Percentiles rank a stretch among this genome's conserved stretches.
Evolutionary conservation across 2,329 filamentous ascomycete genomes (phyloP).

Genomic region (Botrytis cinerea): DNA sequence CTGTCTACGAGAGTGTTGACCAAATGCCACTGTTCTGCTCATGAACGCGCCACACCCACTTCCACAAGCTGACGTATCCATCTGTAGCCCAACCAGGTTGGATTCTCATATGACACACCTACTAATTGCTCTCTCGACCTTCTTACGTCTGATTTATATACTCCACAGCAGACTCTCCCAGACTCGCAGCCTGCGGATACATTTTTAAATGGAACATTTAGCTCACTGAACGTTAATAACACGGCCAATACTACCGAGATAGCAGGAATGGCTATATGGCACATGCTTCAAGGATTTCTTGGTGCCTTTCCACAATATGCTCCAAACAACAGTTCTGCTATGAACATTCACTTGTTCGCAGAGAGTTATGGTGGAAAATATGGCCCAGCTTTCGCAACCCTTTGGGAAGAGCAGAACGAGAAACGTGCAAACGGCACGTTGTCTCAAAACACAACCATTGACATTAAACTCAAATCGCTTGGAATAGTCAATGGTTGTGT

Average conservation of each 20-base stretch:
- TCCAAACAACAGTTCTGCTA: constrained; percentile 52
- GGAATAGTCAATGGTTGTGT: constrained; percentile 73
- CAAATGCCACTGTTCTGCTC: background rate
- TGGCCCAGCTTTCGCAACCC: constrained; percentile 62
- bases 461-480: constrained; percentile 62
- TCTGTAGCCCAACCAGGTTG: constrained; percentile 67
- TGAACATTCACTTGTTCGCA: constrained; percentile 65
- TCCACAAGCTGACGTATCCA: constrained; percentile 39
- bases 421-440: constrained; percentile 53
- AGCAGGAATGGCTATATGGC: constrained; percentile 58
- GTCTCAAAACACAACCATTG: constrained; percentile 53
- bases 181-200: constrained; percentile 39
- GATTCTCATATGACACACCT: constrained; percentile 65
- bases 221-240: constrained; percentile 50
- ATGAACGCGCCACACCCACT: background rate
- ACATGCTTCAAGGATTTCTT: constrained; percentile 60
- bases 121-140: constrained; percentile 62
- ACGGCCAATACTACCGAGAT: constrained; percentile 53
- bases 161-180: constrained; percentile 43
- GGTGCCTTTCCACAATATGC: constrained; percentile 59
- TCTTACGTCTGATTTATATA: constrained; percentile 45
- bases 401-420: constrained; percentile 63
- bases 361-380: constrained; percentile 74
- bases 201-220: constrained; percentile 66
- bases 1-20: background rate